Evolutionary conservation across 2,329 filamentous ascomycete genomes (phyloP), one percentile per base, ranked within the genome.

Genomic region (Plectosphaerella sp.): DNA sequence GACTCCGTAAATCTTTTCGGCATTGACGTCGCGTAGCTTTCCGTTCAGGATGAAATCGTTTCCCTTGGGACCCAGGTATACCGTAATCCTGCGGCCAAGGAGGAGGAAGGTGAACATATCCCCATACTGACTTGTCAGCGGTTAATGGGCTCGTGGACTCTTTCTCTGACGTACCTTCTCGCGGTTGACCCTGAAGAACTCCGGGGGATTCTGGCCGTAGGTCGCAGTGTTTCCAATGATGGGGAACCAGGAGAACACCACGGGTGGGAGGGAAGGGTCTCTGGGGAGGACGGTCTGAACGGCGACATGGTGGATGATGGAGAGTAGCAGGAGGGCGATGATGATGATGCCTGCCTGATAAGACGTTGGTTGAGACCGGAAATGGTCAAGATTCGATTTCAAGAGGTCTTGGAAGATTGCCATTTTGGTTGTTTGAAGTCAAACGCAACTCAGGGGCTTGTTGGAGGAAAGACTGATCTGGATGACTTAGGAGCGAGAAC

Each of bases 151-250:
- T 15, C 24, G 33, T 14, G 15, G 14, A 28, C 36, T 33, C 28
- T 16, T 14, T 8, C 18, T 7, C n/a, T 39, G 42, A 58, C 63
- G 52, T 62, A 88, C 86, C 82, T 91, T 89, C 63, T 79, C 72
- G 56, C 80, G 81, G 61, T 80, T 84, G 16, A 73, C 61, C 53
- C 80, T 78, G 66, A 88, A 89, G 72, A 89, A 89, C 43, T 72
- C 73, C 64, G 80, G 84, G 0, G 87, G 87, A 57, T 90, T 83
- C 57, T 87, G 85, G 59, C 87, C 87, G 69, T 90, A 90, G 18
- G 77, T 77, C 52, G 90, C 72, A 6, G 87, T 88, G 66, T 81
- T 89, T 47, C 87, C 87, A 55, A 90, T 72, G 58, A 88, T 75
- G 1, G 81, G 81, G 16, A 84, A 57, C 72, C 75, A 82, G 61